These are phyloP conservation scores for Fusarium miscanthi DNA, from an alignment of 2,329 filamentous ascomycete species.

Conservation along the genomic window DNA sequence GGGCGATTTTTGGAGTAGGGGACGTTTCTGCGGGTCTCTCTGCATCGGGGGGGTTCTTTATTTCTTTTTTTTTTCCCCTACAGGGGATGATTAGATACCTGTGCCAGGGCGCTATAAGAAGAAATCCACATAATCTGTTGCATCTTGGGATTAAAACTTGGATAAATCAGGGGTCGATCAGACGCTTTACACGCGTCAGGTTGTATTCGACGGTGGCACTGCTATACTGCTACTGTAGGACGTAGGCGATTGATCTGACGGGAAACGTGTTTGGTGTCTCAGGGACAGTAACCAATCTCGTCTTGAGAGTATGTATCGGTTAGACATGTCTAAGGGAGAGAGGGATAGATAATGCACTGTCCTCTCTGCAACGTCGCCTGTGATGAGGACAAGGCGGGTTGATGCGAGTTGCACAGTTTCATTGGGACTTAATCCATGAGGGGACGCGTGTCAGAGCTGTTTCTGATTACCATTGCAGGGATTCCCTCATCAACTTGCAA, in stretches of 20 bases:
- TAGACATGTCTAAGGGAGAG: conserved; percentile 22
- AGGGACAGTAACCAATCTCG: conserved; percentile 10
- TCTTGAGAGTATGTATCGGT: conserved; percentile 11
- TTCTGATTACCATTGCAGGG: conserved; percentile 26
- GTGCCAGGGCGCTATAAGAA: not conserved
- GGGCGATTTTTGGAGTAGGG: conserved; percentile 30
- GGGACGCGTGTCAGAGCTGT: conserved; percentile 43
- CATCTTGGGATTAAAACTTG: conserved; percentile 10
- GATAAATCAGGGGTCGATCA: conserved; percentile 26
- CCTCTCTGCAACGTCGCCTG: conserved; percentile 3
- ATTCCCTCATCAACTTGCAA: conserved; percentile 2
- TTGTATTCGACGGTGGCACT: not conserved
- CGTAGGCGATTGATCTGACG: too few species aligned
- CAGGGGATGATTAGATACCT: not conserved
- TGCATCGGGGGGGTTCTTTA: conserved; percentile 12
- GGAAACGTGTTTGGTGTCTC: conserved; percentile 6
- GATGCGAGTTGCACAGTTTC: conserved; percentile 15
- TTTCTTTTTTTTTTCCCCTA: not conserved
- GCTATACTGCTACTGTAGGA: too few species aligned
- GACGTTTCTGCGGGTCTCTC: conserved; percentile 16
- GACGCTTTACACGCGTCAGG: conserved; percentile 27
- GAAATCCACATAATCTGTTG: not conserved
- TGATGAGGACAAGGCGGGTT: not conserved
- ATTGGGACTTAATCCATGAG: conserved; percentile 26
- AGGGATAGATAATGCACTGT: conserved; percentile 12